A percentile compares a stretch with the other conserved stretches of the same genome.
Evolutionary conservation across 169 alveolate species (phyloP).

Genomic region (Pseudocohnilembus persalinus): DNA sequence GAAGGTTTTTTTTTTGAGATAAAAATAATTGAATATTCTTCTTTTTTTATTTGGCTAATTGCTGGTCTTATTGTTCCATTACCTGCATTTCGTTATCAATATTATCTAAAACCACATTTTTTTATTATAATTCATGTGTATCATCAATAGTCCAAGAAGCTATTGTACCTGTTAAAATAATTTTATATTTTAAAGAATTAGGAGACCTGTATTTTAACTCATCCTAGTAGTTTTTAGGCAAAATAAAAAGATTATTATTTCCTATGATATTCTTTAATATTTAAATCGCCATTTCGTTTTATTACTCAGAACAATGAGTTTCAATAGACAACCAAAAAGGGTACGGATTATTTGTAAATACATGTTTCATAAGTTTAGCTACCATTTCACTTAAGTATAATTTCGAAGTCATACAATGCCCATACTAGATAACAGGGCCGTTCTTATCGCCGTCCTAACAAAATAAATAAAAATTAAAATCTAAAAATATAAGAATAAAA

Average conservation of each 20-base stretch:
- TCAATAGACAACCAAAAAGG: not conserved
- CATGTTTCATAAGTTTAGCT: not conserved
- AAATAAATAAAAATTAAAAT: not conserved
- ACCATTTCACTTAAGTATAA: not conserved
- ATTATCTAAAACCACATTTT: not conserved
- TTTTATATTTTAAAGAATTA: not conserved
- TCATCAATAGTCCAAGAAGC: not conserved
- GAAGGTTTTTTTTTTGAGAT: not conserved
- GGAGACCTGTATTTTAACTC: not conserved
- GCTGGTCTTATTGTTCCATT: not conserved
- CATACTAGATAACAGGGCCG: not conserved
- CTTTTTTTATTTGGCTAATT: not conserved
- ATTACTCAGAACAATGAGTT: not conserved
- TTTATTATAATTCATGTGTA: not conserved
- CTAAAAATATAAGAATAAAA: too few relatives aligned
- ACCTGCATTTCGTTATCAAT: not conserved
- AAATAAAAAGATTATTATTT: not conserved
- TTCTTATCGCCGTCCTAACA: conserved; percentile 1
- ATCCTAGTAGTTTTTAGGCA: not conserved
- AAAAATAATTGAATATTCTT: not conserved
- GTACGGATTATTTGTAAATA: not conserved
- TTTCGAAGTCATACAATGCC: not conserved
- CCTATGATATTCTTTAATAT: not conserved
- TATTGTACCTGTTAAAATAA: not conserved
- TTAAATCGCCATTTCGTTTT: not conserved